phyloP scores from a whole-genome alignment of 2,329 filamentous ascomycete species.

The Tricladium varicosporioides region DNA sequence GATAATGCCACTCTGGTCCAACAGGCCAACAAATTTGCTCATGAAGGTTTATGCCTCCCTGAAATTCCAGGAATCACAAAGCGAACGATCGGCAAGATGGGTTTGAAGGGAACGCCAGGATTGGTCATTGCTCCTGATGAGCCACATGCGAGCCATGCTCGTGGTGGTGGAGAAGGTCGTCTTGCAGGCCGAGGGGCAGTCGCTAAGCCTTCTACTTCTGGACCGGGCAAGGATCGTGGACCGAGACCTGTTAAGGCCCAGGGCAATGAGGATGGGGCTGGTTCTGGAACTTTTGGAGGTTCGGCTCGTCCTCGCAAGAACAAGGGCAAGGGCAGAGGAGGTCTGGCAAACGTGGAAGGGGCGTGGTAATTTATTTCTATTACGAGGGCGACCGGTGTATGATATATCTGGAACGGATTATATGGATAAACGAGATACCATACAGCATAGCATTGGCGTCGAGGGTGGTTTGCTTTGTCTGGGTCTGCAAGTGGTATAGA shows the following conservation, averaged over 20 bases:
- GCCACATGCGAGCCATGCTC: constrained; percentile 28
- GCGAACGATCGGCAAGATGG: constrained; percentile 55
- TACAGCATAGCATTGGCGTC: too few relatives aligned
- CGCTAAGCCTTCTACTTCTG: not conserved
- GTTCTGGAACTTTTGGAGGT: too few relatives aligned
- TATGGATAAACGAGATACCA: too few relatives aligned
- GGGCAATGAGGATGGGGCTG: too few relatives aligned
- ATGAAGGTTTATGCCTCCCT: constrained; percentile 44
- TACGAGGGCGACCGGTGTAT: too few relatives aligned
- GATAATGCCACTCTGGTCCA: constrained; percentile 41
- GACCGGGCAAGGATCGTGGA: not conserved
- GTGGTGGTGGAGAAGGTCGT: constrained; percentile 11
- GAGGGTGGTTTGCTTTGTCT: too few relatives aligned
- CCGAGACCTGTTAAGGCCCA: not conserved
- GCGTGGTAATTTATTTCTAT: too few relatives aligned
- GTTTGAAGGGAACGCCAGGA: constrained; percentile 50
- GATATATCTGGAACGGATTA: too few relatives aligned
- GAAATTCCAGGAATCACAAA: constrained; percentile 48
- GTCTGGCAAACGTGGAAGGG: too few relatives aligned
- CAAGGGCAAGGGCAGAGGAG: too few relatives aligned
- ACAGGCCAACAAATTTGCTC: constrained; percentile 50
- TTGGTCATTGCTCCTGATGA: constrained; percentile 45
- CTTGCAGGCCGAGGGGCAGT: not conserved
- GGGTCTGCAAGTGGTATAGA: too few relatives aligned
- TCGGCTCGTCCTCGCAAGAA: too few relatives aligned